A percentile compares a stretch with the other conserved stretches of the same genome.
Evolutionary conservation across 2,329 filamentous ascomycete species (phyloP).

Genomic region (Emergomyces pasteurianus): DNA sequence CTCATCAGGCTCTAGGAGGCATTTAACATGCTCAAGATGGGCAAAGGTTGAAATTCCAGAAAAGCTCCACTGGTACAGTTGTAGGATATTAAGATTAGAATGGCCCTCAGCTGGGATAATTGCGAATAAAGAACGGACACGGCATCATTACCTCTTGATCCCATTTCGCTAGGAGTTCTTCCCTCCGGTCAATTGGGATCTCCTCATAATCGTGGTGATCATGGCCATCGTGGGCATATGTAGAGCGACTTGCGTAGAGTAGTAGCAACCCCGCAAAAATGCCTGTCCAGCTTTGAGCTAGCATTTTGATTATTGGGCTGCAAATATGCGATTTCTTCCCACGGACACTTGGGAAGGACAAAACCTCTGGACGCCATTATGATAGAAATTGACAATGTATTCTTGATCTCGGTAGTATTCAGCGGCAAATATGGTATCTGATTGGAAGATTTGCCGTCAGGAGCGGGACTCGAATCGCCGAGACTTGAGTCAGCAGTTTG

Average conservation of each 20-base stretch:
- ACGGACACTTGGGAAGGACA: neutral
- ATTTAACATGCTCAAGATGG: conserved; percentile 57
- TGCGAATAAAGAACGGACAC: neutral
- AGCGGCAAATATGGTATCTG: neutral
- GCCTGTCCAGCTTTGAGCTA: neutral
- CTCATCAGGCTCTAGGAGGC: conserved; percentile 52
- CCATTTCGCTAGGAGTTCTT: conserved; percentile 37
- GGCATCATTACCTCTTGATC: conserved; percentile 30
- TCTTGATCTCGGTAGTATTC: neutral
- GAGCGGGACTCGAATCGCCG: neutral
- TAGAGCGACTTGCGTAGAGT: conserved; percentile 23
- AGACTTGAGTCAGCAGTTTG: neutral
- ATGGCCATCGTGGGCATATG: conserved; percentile 22
- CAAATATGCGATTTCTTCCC: neutral
- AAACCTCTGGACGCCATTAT: neutral
- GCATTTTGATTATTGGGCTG: neutral
- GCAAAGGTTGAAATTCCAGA: conserved; percentile 65
- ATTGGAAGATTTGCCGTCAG: neutral
- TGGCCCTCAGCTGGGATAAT: neutral
- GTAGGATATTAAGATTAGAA: neutral
- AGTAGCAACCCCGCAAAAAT: conserved; percentile 21
- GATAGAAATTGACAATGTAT: too few species aligned
- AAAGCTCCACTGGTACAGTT: conserved; percentile 52
- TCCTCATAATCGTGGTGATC: conserved; percentile 32
- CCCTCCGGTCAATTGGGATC: conserved; percentile 27